Evolutionary conservation across 805 yeast genomes (phyloP).

Genomic region (Nakazawaea peltata): DNA sequence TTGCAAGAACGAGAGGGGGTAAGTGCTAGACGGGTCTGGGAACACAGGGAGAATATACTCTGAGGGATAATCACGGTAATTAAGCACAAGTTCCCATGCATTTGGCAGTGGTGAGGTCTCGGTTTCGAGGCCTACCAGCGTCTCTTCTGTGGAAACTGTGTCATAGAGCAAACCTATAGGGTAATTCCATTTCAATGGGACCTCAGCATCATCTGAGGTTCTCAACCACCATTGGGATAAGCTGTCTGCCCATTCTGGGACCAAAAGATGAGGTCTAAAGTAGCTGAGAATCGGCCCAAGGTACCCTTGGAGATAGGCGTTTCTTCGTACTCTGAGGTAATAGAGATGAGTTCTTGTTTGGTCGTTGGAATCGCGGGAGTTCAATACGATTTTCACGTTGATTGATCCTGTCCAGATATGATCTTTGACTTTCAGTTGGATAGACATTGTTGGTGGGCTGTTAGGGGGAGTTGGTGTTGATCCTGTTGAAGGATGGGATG

Average conservation of each 20-base stretch:
- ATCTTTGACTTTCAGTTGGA: constrained; percentile 10
- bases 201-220: constrained; percentile 38
- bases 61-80: constrained; percentile 33
- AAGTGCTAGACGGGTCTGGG: too few relatives aligned
- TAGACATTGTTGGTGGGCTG: neutral
- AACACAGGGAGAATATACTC: constrained; percentile 32
- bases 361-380: constrained; percentile 16
- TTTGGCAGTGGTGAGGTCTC: neutral
- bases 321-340: constrained; percentile 26
- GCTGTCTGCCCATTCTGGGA: constrained; percentile 13
- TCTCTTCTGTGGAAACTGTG: constrained; percentile 18
- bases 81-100: constrained; percentile 40
- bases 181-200: constrained; percentile 67
- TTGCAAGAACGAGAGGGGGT: constrained; percentile 21
- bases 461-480: neutral
- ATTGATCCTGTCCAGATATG: constrained; percentile 49
- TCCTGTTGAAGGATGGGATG: too few relatives aligned
- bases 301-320: constrained; percentile 43
- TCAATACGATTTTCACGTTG: constrained; percentile 30
- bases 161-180: constrained; percentile 71
- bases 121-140: too few relatives aligned
- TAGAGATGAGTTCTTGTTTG: constrained; percentile 14
- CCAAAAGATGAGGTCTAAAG: constrained; percentile 24
- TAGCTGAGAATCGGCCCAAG: constrained; percentile 28
- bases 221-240: constrained; percentile 54